phyloP scores from a whole-genome alignment of 768 basidiomycete species.

The Thelephora aurantiotincta region DNA sequence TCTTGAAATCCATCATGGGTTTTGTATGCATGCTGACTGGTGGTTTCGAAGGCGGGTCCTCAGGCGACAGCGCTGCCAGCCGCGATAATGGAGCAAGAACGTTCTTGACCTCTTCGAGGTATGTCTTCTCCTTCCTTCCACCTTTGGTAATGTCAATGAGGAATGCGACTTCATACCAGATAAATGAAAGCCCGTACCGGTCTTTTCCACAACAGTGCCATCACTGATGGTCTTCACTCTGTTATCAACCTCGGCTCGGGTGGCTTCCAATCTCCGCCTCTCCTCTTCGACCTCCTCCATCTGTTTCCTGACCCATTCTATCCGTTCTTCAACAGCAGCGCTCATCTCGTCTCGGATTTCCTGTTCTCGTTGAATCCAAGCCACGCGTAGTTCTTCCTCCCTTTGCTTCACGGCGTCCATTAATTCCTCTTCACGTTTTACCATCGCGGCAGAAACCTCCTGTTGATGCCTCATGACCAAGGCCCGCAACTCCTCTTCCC shows the following conservation, averaged over 20 bases:
- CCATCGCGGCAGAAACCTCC: conserved; percentile 52
- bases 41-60: conserved; percentile 11
- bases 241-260: conserved; percentile 35
- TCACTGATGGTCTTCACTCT: conserved; percentile 23
- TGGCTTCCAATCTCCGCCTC: conserved; percentile 31
- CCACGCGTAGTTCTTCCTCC: conserved; percentile 48
- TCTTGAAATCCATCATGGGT: conserved; percentile 22
- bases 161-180: not conserved
- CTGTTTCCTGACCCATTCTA: conserved; percentile 32
- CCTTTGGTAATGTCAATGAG: conserved; percentile 2
- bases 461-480: conserved; percentile 55
- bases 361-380: conserved; percentile 45
- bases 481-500: conserved; percentile 57
- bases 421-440: conserved; percentile 55
- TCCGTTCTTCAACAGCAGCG: conserved; percentile 22
- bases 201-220: conserved; percentile 7
- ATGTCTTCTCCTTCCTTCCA: conserved; percentile 40
- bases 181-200: conserved; percentile 8
- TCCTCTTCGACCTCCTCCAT: conserved; percentile 42
- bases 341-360: conserved; percentile 21
- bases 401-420: conserved; percentile 50
- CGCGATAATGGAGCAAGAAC: conserved; percentile 37
- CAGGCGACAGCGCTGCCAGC: conserved; percentile 14
- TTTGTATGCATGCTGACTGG: conserved; percentile 9
- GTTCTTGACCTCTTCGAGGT: conserved; percentile 69